Evolutionary conservation across 192 early-diverging fungal genomes (phyloP), one percentile per base, ranked within the genome.

Genomic region (Piromyces sp.): DNA sequence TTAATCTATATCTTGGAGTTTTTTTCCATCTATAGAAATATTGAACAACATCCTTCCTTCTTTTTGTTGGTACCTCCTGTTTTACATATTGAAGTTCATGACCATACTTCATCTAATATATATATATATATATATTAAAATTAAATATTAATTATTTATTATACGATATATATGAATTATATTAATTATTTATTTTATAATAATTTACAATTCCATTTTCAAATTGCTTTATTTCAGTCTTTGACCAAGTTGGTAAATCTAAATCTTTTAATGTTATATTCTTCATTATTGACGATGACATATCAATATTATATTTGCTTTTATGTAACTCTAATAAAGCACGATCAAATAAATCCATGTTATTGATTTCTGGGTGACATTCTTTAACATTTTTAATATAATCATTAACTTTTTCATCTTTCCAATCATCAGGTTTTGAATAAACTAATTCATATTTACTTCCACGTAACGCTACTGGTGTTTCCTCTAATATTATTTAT

Each of bases 81-180:
- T 92, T 89, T 79, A 90, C 90, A 12, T 88, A 88, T 30, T 92
- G 89, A 29, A 93, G 86, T 28, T 94, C 92, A 79, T 92, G 89
- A 0, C 93, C 93, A 83, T 87, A 91, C 16, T 89, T 85, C 31
- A 88, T 86, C 82, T 68, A n/a, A 51, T 13, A 51, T 22, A 51
- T 13, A 51, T 22, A 51, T 13, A 51, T 13, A 51, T 13, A 22
- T 22, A 51, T 5, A 51, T 13, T 22, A 51, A 51, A 22, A 4
- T 51, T 51, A 5, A 51, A 22, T 2, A 22, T 51, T n/a, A n/a
- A n/a, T n/a, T n/a, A n/a, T n/a, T n/a, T n/a, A n/a, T n/a, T n/a
- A n/a, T n/a, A n/a, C n/a, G n/a, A n/a, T n/a, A n/a, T n/a, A n/a
- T n/a, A n/a, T n/a, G n/a, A n/a, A n/a, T n/a, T n/a, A n/a, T n/a